These are phyloP conservation scores for Ensete glaucum DNA, from an alignment of 176 grass and related monocot species.

Conservation along the genomic window DNA sequence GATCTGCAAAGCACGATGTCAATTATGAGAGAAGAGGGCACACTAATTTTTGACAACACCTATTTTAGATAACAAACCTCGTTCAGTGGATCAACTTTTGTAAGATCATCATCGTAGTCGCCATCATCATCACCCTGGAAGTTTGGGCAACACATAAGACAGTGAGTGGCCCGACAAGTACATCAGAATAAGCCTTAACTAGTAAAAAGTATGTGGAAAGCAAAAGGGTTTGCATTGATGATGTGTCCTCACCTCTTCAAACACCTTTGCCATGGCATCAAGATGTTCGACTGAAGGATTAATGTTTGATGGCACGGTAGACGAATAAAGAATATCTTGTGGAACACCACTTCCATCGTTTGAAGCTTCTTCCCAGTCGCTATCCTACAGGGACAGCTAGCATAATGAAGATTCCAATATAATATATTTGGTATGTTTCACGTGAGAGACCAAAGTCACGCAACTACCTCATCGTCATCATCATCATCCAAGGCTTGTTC, in stretches of 20 bases:
- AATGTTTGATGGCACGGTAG: constrained; percentile 48
- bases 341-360: constrained; percentile 26
- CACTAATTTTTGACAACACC: constrained; percentile 4
- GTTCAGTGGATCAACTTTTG: constrained; percentile 62
- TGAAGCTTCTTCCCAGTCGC: constrained; percentile 75
- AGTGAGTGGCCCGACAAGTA: no score
- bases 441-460: constrained; percentile 8
- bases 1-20: constrained; percentile 39
- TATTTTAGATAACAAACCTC: constrained; percentile 40
- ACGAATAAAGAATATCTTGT: constrained; percentile 50
- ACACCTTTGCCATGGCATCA: constrained; percentile 76
- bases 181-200: no score
- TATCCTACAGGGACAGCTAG: constrained; percentile 44
- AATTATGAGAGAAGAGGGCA: background rate
- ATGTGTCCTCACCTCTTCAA: constrained; percentile 51
- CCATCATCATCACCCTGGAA: constrained; percentile 41
- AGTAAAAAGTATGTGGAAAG: no score
- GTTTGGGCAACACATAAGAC: background rate
- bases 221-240: background rate
- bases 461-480: constrained; percentile 56
- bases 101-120: constrained; percentile 58
- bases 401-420: constrained; percentile 6
- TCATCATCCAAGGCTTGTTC: constrained; percentile 49
- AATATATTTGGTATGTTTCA: background rate
- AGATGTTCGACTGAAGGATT: constrained; percentile 65